A percentile compares a stretch with the other conserved stretches of the same genome.
These are phyloP conservation scores for Gnomoniopsis sp. DNA, from an alignment of 2,329 filamentous ascomycete species.

Conservation along the genomic window DNA sequence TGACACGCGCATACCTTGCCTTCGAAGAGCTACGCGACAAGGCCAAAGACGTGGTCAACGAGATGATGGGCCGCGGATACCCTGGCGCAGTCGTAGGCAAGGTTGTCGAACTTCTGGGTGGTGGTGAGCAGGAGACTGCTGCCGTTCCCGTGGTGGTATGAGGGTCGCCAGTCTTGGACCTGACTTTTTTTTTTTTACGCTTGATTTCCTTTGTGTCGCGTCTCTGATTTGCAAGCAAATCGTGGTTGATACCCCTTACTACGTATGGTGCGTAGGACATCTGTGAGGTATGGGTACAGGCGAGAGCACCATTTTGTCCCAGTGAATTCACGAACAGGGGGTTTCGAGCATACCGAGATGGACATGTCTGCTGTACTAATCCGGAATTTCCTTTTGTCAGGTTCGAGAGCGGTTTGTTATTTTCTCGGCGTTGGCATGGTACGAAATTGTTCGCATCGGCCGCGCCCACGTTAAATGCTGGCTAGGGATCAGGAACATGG, in stretches of 20 bases:
- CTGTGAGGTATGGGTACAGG: background rate
- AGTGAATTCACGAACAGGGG: background rate
- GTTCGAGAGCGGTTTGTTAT: slow-evolving; percentile 8
- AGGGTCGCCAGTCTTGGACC: slow-evolving; percentile 17
- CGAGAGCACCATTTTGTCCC: background rate
- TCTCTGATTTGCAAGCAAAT: slow-evolving; percentile 14
- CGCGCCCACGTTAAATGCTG: slow-evolving; percentile 13
- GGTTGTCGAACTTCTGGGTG: slow-evolving; percentile 83
- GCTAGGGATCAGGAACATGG: slow-evolving; percentile 1
- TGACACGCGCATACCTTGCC: slow-evolving; percentile 89
- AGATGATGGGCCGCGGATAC: slow-evolving; percentile 89
- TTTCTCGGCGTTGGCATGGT: slow-evolving; percentile 10
- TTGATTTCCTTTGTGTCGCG: slow-evolving; percentile 17
- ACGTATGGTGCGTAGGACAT: slow-evolving; percentile 14
- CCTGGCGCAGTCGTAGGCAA: slow-evolving; percentile 89
- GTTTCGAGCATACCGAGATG: background rate
- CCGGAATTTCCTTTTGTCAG: slow-evolving; percentile 6
- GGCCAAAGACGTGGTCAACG: slow-evolving; percentile 76
- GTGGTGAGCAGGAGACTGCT: slow-evolving; percentile 40
- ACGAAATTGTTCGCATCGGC: slow-evolving; percentile 2
- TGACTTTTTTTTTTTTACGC: background rate
- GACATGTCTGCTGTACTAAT: background rate
- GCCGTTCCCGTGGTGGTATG: slow-evolving; percentile 9
- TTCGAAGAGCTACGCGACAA: slow-evolving; percentile 69
- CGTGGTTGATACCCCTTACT: slow-evolving; percentile 28